Percentiles rank a stretch among this genome's conserved stretches.
Conservation (phyloP, 352 stramenopile species). For the Globisporangium nunn region DNA sequence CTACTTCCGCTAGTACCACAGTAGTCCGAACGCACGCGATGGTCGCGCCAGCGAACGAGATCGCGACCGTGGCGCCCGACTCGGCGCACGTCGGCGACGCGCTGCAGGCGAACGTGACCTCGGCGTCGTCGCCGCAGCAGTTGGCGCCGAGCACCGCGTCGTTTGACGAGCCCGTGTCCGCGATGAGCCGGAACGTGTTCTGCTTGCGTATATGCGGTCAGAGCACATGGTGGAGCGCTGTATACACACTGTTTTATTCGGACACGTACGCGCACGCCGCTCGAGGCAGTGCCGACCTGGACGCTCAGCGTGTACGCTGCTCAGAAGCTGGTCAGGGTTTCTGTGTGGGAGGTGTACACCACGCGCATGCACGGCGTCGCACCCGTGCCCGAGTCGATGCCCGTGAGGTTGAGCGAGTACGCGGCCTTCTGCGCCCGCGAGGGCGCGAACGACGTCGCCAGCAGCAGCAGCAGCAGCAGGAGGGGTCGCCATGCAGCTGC, state of each 20-base stretch:
- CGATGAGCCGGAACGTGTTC: constrained; percentile 73
- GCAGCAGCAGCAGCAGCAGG: neutral
- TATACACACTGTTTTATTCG: neutral
- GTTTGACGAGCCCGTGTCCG: constrained; percentile 82
- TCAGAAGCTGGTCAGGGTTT: neutral
- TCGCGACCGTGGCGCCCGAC: constrained; percentile 16
- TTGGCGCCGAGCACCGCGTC: constrained; percentile 51
- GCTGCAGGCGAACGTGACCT: constrained; percentile 56
- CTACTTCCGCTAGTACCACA: too few relatives aligned
- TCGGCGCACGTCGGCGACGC: constrained; percentile 54
- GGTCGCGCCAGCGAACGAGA: constrained; percentile 54
- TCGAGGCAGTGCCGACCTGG: constrained; percentile 19
- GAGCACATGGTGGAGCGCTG: too few relatives aligned
- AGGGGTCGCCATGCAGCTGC: neutral
- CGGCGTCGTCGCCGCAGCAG: constrained; percentile 43
- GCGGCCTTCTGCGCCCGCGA: constrained; percentile 18
- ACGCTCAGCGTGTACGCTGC: constrained; percentile 27
- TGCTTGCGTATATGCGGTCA: constrained; percentile 7
- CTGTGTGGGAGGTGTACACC: neutral
- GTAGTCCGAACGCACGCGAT: constrained; percentile 36
- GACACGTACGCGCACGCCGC: constrained; percentile 10
- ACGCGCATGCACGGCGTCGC: neutral
- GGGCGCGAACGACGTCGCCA: neutral
- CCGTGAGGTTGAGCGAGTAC: constrained; percentile 27
- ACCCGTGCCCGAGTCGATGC: constrained; percentile 29